These are phyloP conservation scores for Nicotiana sylvestris DNA, from an alignment of 257 asterid species.

Conservation along the genomic window DNA sequence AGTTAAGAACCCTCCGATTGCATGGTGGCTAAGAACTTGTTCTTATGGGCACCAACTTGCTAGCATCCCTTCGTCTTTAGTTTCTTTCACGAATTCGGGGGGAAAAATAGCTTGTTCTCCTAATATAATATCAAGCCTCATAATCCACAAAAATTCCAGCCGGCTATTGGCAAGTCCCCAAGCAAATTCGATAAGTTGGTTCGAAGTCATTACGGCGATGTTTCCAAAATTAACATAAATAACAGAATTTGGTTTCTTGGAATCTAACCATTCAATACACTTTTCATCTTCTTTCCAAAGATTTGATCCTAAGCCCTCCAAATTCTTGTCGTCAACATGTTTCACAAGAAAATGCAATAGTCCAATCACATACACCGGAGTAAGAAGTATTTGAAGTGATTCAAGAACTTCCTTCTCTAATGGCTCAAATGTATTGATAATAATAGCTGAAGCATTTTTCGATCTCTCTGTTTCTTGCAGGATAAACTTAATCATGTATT, in stretches of 20 bases:
- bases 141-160: neutral
- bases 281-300: conserved; percentile 49
- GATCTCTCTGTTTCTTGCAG: conserved; percentile 11
- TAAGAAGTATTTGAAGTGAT: conserved; percentile 6
- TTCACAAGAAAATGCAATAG: conserved; percentile 36
- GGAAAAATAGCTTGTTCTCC: no score
- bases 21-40: conserved; percentile 27
- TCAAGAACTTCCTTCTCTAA: conserved; percentile 34
- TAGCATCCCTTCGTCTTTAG: no score
- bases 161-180: conserved; percentile 32
- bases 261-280: conserved; percentile 53
- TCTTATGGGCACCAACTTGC: no score
- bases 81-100: no score
- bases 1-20: conserved; percentile 51
- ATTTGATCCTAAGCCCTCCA: conserved; percentile 28
- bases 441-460: conserved; percentile 31
- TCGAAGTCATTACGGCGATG: conserved; percentile 31
- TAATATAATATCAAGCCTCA: neutral
- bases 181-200: conserved; percentile 47
- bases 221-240: conserved; percentile 33
- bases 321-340: conserved; percentile 5
- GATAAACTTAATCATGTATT: no score
- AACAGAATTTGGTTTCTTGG: conserved; percentile 30
- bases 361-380: conserved; percentile 42
- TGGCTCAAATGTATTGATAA: conserved; percentile 45